phyloP scores from a whole-genome alignment of 1,284 basidiomycete genomes.

The Cryptococcus sp. region DNA sequence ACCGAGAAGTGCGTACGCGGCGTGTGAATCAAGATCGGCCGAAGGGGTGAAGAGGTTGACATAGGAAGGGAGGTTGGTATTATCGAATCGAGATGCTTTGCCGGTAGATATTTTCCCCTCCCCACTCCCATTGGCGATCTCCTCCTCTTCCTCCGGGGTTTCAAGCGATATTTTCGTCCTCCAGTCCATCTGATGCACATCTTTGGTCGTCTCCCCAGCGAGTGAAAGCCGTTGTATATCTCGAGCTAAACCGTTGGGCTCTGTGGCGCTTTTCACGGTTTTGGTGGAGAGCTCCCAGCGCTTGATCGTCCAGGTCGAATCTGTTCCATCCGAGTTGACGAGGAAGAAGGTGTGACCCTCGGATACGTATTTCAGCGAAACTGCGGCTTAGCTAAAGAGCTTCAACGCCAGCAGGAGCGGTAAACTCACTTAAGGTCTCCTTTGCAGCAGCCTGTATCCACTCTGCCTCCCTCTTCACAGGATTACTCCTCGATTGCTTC shows the following conservation, averaged over 20 bases:
- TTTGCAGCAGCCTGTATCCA: conserved; percentile 48
- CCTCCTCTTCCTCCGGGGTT: not conserved
- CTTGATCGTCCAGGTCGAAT: conserved; percentile 54
- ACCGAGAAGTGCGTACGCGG: conserved; percentile 66
- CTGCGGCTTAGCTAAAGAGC: conserved; percentile 44
- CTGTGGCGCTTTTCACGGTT: conserved; percentile 15
- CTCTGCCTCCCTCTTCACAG: conserved; percentile 29
- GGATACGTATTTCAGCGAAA: conserved; percentile 67
- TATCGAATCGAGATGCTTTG: not conserved
- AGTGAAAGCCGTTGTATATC: conserved; percentile 52
- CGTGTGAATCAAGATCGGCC: conserved; percentile 11
- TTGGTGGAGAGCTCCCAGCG: conserved; percentile 52
- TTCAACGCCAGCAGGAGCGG: not conserved
- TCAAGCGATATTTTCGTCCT: conserved; percentile 27
- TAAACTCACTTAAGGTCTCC: conserved; percentile 43
- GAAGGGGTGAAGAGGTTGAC: conserved; percentile 44
- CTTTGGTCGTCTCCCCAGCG: conserved; percentile 17
- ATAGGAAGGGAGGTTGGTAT: conserved; percentile 27
- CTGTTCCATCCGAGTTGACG: conserved; percentile 52
- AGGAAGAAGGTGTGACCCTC: conserved; percentile 59
- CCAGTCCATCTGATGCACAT: conserved; percentile 42
- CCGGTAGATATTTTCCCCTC: not conserved
- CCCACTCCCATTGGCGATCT: not conserved
- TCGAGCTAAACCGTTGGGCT: conserved; percentile 22
- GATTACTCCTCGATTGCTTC: not conserved